Conservation (phyloP, 345 rosid species). For the Salix viminalis region DNA sequence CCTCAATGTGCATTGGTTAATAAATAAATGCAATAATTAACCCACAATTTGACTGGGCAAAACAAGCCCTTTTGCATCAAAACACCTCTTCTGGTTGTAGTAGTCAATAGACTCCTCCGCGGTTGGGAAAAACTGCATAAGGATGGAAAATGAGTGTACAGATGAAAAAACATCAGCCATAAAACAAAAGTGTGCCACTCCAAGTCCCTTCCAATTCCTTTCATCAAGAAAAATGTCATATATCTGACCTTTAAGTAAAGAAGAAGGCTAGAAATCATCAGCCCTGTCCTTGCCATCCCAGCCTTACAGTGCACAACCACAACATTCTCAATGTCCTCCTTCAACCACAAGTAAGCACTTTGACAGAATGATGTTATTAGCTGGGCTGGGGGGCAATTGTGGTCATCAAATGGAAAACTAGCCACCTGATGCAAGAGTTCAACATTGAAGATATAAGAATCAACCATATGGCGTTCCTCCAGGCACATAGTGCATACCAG, state of each 20-base stretch:
- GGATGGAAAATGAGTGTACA: slow-evolving; percentile 6
- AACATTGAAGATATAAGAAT: slow-evolving; percentile 1
- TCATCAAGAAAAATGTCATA: slow-evolving; percentile 3
- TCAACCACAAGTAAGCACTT: slow-evolving; percentile 85
- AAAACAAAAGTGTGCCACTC: slow-evolving; percentile 3
- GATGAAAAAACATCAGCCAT: slow-evolving; percentile 2
- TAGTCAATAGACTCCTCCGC: slow-evolving; percentile 82
- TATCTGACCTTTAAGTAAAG: slow-evolving; percentile 57
- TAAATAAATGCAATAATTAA: slow-evolving; percentile 12
- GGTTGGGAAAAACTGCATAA: slow-evolving; percentile 78
- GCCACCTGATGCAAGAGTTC: slow-evolving; percentile 56
- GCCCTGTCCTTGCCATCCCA: slow-evolving; percentile 92
- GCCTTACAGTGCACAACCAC: slow-evolving; percentile 92
- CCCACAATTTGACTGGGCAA: slow-evolving; percentile 91
- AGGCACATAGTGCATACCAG: not conserved
- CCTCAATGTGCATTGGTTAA: not conserved
- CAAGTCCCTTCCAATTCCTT: slow-evolving; percentile 10
- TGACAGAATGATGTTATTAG: slow-evolving; percentile 70
- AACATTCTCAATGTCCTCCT: slow-evolving; percentile 88
- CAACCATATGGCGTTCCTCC: not conserved
- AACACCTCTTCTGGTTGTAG: slow-evolving; percentile 90
- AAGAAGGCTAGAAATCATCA: slow-evolving; percentile 88
- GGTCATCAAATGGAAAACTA: slow-evolving; percentile 87
- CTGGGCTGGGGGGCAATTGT: slow-evolving; percentile 84
- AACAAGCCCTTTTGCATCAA: slow-evolving; percentile 85